phyloP scores from a whole-genome alignment of 2,329 filamentous ascomycete genomes.

The Cytospora piceae region DNA sequence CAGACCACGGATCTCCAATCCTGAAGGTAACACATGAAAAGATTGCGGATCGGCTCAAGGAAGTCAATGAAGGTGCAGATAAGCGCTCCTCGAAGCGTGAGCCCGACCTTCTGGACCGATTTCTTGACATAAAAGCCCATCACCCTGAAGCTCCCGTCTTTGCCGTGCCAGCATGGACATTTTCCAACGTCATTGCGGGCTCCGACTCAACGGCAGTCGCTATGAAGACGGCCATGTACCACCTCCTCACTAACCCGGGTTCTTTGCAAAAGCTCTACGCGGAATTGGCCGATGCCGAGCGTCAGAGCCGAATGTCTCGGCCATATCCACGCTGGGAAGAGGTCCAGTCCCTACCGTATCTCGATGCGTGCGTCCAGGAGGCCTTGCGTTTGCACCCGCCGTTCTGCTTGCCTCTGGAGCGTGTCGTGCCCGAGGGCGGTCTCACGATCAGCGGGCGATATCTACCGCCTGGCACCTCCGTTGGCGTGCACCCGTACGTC shows the following conservation, averaged over 20 bases:
- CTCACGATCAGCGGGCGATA: constrained; percentile 7
- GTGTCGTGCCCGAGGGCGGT: constrained; percentile 34
- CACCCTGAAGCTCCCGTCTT: neutral
- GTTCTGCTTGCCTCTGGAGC: constrained; percentile 33
- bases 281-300: constrained; percentile 57
- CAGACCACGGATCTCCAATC: neutral
- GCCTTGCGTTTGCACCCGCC: constrained; percentile 31
- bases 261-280: constrained; percentile 52
- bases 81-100: neutral
- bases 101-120: neutral
- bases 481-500: constrained; percentile 55
- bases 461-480: constrained; percentile 54
- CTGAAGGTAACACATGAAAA: neutral
- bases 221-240: constrained; percentile 64
- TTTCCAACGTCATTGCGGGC: constrained; percentile 43
- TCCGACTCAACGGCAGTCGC: constrained; percentile 70
- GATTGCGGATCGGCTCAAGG: neutral
- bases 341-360: constrained; percentile 59
- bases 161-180: constrained; percentile 1
- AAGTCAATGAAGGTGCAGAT: neutral
- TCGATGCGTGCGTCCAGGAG: constrained; percentile 44
- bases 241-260: constrained; percentile 58
- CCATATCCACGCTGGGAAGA: constrained; percentile 43
- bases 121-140: neutral
- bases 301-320: constrained; percentile 38